A percentile compares a stretch with the other conserved stretches of the same genome.
phyloP scores from a whole-genome alignment of 2,329 filamentous ascomycete genomes.

The Zalaria obscura region DNA sequence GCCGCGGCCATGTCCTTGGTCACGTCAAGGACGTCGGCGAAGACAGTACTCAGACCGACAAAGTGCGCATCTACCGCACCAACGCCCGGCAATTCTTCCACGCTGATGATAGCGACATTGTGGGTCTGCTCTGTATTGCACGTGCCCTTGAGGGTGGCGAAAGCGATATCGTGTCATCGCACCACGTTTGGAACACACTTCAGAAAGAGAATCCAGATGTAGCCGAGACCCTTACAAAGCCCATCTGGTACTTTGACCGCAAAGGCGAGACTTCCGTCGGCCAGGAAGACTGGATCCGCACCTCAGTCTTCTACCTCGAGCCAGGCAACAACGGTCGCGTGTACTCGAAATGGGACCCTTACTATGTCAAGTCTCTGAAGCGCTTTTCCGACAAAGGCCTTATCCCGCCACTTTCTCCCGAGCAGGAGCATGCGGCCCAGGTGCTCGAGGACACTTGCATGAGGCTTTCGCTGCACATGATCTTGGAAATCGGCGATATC shows the following conservation, averaged over 20 bases:
- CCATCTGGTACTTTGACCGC: constrained; percentile 84
- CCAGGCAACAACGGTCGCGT: constrained; percentile 50
- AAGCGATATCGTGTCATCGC: constrained; percentile 64
- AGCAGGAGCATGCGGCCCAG: constrained; percentile 52
- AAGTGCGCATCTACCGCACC: constrained; percentile 80
- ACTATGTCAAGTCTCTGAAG: constrained; percentile 63
- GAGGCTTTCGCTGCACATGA: constrained; percentile 64
- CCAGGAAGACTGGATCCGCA: constrained; percentile 59
- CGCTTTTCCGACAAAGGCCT: constrained; percentile 61
- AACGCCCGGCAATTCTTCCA: constrained; percentile 80
- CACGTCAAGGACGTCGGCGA: constrained; percentile 83
- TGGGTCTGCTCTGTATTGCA: constrained; percentile 69
- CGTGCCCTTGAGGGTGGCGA: constrained; percentile 70
- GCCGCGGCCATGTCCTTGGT: constrained; percentile 66
- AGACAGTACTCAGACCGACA: constrained; percentile 67
- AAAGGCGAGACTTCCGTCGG: constrained; percentile 70
- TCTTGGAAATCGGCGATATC: constrained; percentile 75
- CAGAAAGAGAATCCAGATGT: constrained; percentile 65
- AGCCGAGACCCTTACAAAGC: constrained; percentile 57
- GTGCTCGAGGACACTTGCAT: constrained; percentile 67
- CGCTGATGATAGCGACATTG: constrained; percentile 68
- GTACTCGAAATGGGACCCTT: constrained; percentile 82
- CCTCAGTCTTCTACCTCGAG: constrained; percentile 65
- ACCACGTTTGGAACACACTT: constrained; percentile 70
- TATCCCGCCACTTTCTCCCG: constrained; percentile 57